Base-by-base conservation (phyloP, 495 filamentous ascomycete species). In the Xylaria acuta region DNA sequence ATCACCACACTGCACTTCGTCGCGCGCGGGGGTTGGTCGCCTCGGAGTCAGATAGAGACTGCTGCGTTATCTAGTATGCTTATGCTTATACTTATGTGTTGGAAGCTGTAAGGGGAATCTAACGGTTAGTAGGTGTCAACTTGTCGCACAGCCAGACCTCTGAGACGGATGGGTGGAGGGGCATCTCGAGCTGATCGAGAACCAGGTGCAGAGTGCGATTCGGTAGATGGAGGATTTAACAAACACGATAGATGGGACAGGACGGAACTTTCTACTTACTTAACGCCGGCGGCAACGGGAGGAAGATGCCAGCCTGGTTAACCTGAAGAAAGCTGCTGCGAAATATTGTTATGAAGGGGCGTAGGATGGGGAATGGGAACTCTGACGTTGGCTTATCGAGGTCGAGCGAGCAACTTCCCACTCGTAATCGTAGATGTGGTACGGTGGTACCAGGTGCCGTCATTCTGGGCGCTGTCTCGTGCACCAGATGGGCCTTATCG, bases 401-500 rank as follows among this genome's bases (percentile, higher is more conserved):
- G 34, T n/a, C 32, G 30, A 38, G 56, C 9, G 56, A 38, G 49
- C 49, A 53, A 32, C 25, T 7, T 56, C 53, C 53, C 53, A 56
- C 53, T 56, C 25, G 56, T n/a, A 11, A 59, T 59, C 8, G 32
- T 27, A 30, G 53, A 25, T 53, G 25, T 53, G 43, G 63, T n/a
- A 66, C 27, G 45, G 36, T 22, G 47, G 49, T 68, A 41, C 30
- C 22, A 30, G 22, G 38, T 62, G 58, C 68, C 68, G 68, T 70
- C 68, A 70, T 70, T 36, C 43, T 59, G 30, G 56, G 25, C 43
- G 18, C 18, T 38, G 41, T n/a, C 41, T 49, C 40, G 34, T 54
- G 67, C 56, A 27, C 25, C 30, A 36, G 43, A 25, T 30, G 43
- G 43, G 43, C 7, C 65, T 70, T 70, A 70, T 70, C 68, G 58